Evolutionary conservation across 805 yeast species (phyloP).

Genomic region (Ogataea degrootiae): DNA sequence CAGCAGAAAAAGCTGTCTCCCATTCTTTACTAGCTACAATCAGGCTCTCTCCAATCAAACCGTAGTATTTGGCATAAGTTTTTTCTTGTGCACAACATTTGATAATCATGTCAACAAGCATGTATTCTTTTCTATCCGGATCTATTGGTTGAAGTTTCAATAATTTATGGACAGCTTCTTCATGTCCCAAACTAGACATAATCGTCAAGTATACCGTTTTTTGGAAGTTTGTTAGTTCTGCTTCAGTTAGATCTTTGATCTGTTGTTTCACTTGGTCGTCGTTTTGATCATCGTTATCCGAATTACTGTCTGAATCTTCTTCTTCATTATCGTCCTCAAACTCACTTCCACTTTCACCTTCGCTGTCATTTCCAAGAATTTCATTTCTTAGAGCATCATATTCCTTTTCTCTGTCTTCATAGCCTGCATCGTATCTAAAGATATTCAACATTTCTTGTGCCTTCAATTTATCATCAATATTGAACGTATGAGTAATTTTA

Average conservation of each 20-base stretch:
- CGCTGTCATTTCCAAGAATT: conserved; percentile 38
- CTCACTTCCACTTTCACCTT: conserved; percentile 24
- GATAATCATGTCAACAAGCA: conserved; percentile 66
- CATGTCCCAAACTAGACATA: conserved; percentile 86
- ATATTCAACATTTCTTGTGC: conserved; percentile 42
- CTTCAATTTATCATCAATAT: conserved; percentile 47
- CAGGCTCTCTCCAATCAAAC: conserved; percentile 67
- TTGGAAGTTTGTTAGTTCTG: conserved; percentile 58
- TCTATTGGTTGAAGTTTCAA: conserved; percentile 43
- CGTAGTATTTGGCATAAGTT: conserved; percentile 81
- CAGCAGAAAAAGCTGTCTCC: conserved; percentile 46
- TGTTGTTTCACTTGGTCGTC: conserved; percentile 21
- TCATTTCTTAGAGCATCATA: conserved; percentile 41
- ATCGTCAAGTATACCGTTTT: conserved; percentile 76
- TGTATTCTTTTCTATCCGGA: conserved; percentile 38
- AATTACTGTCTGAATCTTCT: conserved; percentile 9
- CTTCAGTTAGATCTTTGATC: conserved; percentile 66
- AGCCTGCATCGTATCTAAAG: conserved; percentile 49
- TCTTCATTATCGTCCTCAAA: conserved; percentile 24
- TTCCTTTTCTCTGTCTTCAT: conserved; percentile 42
- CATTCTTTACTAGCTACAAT: conserved; percentile 49
- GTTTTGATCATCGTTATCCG: conserved; percentile 16
- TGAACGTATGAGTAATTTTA: conserved; percentile 48
- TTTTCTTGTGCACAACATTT: conserved; percentile 83
- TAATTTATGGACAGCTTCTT: conserved; percentile 88